These are phyloP conservation scores for Harringtonia aguacate DNA, from an alignment of 2,329 filamentous ascomycete species.

Conservation along the genomic window DNA sequence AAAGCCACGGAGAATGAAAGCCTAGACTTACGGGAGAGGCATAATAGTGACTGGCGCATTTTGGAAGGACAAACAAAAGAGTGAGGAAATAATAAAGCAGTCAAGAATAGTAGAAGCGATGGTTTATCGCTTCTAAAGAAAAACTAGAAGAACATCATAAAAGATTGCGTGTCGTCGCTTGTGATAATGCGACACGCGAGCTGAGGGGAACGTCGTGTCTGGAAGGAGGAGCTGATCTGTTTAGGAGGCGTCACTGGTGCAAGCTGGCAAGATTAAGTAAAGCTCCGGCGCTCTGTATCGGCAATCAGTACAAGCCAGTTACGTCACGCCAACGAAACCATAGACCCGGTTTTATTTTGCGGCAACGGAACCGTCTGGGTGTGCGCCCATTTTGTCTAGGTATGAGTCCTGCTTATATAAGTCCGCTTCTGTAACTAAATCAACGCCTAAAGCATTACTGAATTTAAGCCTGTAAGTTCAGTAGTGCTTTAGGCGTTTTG, in stretches of 20 bases:
- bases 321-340: neutral
- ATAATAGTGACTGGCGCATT: conserved; percentile 10
- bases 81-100: neutral
- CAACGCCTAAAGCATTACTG: too few species aligned
- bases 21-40: conserved; percentile 8
- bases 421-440: too few species aligned
- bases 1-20: neutral
- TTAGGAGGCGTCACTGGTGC: neutral
- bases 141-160: neutral
- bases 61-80: neutral
- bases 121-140: neutral
- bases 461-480: too few species aligned
- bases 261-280: conserved; percentile 2
- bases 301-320: neutral
- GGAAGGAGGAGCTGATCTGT: neutral
- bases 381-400: too few species aligned
- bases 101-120: neutral
- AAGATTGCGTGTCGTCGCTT: neutral
- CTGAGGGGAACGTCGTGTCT: neutral
- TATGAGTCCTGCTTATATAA: too few species aligned
- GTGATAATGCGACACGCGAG: neutral
- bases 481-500: too few species aligned
- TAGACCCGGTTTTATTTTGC: conserved; percentile 1
- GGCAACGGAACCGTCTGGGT: too few species aligned
- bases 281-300: conserved; percentile 1